Base-by-base conservation (phyloP, 257 asterid genomes). In the Nicotiana noctiflora region DNA sequence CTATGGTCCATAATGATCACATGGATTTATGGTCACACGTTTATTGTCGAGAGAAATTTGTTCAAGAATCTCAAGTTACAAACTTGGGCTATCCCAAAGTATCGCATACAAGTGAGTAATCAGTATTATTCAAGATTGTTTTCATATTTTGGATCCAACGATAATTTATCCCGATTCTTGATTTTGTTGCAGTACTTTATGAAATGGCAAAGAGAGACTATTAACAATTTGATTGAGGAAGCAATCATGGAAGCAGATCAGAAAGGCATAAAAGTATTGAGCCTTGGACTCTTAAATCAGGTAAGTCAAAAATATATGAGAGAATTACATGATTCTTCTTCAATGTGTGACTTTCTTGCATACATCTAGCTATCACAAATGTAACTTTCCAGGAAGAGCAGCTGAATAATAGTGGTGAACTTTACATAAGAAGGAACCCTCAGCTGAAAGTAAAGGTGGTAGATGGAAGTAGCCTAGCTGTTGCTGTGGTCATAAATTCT, bases 391-490 rank as follows among this genome's bases (percentile, higher is more conserved):
- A 94, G 98, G 94, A 88, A 2, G 95, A 91, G 82, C 89, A 89
- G 68, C 89, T 91, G 5, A 92, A 92, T 64, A 81, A 68, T 49
- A 89, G 82, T 44, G 98, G 97, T 0, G 91, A 92, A 52, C 85
- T 90, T 15, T 95, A 82, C 85, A 66, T 93, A 59, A 84, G 84
- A 75, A 90, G 80, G 84, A 85, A 90, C 25, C 98, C 98, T 4
- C 67, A 84, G 82, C 85, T 95, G 29, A 90, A 87, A 81, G 89
- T 95, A 80, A 95, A 84, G 88, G 21, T 95, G 84, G 92, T 95
- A 0, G 99, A 95, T 75, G 99, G 98, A 81, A 91, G 94, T 80
- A 92, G 98, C 82, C 83, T 95, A 51, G 95, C 92, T 5, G 97
- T 92, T 37, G 98, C 97, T 1, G 79, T 92, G 56, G 96, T 93